These are phyloP conservation scores for Amanita rimosa DNA, from an alignment of 768 basidiomycete species.

Conservation along the genomic window DNA sequence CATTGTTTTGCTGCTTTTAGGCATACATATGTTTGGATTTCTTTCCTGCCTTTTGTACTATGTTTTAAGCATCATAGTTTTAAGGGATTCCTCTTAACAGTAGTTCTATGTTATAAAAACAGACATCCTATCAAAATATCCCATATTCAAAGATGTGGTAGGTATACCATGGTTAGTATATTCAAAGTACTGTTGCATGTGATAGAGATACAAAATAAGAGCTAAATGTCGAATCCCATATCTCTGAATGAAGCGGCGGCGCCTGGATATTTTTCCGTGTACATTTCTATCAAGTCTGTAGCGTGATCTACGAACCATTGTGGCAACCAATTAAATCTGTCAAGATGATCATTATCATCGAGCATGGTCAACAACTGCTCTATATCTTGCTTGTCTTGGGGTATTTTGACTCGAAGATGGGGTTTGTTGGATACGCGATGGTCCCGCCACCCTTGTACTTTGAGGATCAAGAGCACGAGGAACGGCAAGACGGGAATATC, in stretches of 20 bases:
- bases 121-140: too few species aligned
- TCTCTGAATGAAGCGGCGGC: slow-evolving; percentile 11
- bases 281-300: slow-evolving; percentile 14
- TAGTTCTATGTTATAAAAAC: too few species aligned
- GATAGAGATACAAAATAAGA: too few species aligned
- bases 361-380: slow-evolving; percentile 27
- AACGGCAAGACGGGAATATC: slow-evolving; percentile 28
- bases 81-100: too few species aligned
- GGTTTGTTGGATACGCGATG: slow-evolving; percentile 19
- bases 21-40: too few species aligned
- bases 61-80: too few species aligned
- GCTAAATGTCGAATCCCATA: slow-evolving; percentile 11
- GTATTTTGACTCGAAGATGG: slow-evolving; percentile 25
- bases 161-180: too few species aligned
- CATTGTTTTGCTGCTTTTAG: too few species aligned
- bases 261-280: slow-evolving; percentile 12
- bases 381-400: slow-evolving; percentile 30
- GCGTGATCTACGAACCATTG: slow-evolving; percentile 17
- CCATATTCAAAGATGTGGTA: too few species aligned
- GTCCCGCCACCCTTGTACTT: slow-evolving; percentile 31
- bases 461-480: slow-evolving; percentile 25
- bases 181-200: too few species aligned
- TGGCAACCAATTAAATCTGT: slow-evolving; percentile 18
- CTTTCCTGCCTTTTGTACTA: too few species aligned
- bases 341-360: slow-evolving; percentile 12